phyloP scores from a whole-genome alignment of 2,329 filamentous ascomycete species.

The Pestalotiopsis sp. region DNA sequence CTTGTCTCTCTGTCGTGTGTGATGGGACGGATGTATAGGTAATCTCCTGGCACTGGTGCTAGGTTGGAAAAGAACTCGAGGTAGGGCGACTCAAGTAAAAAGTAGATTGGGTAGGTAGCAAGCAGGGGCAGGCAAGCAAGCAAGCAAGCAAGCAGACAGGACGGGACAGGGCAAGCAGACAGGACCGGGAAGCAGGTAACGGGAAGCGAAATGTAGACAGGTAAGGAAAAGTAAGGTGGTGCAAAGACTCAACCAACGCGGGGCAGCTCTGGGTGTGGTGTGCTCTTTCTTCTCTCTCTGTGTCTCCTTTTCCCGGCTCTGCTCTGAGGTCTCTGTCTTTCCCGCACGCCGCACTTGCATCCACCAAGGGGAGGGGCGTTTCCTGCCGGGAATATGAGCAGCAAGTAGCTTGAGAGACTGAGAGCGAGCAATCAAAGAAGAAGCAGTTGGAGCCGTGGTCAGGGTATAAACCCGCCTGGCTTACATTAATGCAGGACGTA shows the following conservation, averaged over 20 bases:
- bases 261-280: background rate
- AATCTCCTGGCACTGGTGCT: background rate
- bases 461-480: background rate
- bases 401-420: background rate
- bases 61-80: background rate
- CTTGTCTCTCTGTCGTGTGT: background rate
- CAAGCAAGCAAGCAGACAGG: background rate
- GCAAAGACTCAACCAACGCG: background rate
- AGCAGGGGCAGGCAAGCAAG: background rate
- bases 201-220: background rate
- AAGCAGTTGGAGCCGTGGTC: background rate
- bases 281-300: background rate
- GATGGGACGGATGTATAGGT: background rate
- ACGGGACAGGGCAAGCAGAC: background rate
- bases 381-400: background rate
- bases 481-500: conserved; percentile 15
- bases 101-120: background rate
- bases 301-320: background rate
- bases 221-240: background rate
- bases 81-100: background rate
- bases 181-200: background rate
- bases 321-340: background rate
- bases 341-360: background rate
- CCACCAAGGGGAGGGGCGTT: background rate
- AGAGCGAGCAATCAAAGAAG: background rate